Conservation (phyloP, 441 rosid species). For the Croton laevigatus region DNA sequence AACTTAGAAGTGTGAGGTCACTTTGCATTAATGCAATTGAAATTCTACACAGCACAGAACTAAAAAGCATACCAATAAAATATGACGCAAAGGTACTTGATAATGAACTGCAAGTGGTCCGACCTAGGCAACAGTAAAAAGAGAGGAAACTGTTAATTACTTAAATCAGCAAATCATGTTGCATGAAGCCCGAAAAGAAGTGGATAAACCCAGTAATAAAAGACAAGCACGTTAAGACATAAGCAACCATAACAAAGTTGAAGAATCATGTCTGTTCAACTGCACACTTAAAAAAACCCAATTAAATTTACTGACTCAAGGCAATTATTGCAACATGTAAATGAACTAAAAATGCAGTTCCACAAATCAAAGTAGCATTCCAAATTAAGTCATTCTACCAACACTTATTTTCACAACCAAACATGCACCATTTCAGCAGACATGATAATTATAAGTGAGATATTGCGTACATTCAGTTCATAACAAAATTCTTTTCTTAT, state of each 20-base stretch:
- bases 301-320: not conserved
- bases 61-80: slow-evolving; percentile 56
- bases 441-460: slow-evolving; percentile 2
- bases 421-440: slow-evolving; percentile 1
- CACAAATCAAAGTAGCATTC: not conserved
- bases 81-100: slow-evolving; percentile 89
- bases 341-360: not conserved
- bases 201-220: not conserved
- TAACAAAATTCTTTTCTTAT: not conserved
- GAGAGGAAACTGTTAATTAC: slow-evolving; percentile 17
- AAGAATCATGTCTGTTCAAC: slow-evolving; percentile 1
- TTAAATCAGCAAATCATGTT: slow-evolving; percentile 7
- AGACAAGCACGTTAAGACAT: not conserved
- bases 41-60: slow-evolving; percentile 11
- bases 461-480: not conserved
- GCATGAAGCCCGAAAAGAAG: not conserved
- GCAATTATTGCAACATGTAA: not conserved
- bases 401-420: not conserved
- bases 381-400: not conserved
- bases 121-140: slow-evolving; percentile 44
- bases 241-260: not conserved
- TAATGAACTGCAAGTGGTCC: slow-evolving; percentile 89
- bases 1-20: slow-evolving; percentile 15
- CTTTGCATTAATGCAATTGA: not conserved
- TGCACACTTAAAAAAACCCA: not conserved